Evolutionary conservation across 176 grass and related monocot species (phyloP), one percentile per base, ranked within the genome.

Genomic region (Triticum turgidum): DNA sequence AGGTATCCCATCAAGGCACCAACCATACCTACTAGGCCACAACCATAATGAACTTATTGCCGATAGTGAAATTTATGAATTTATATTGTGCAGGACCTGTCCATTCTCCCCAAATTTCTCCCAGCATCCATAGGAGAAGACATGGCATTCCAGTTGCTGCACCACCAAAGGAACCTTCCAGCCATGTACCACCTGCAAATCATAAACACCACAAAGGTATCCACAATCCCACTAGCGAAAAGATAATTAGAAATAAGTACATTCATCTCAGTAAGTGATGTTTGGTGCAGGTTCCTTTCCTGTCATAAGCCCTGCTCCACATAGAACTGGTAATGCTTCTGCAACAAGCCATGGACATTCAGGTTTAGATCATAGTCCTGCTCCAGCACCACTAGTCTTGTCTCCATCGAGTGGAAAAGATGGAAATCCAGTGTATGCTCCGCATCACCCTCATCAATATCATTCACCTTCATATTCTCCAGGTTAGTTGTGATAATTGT

Each of bases 281-380:
- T 83, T 91, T 87, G 25, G 39, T 81, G 27, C 90, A 94, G 94
- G 77, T 38, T 89, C 87, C 69, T 91, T 76, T 82, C 92, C 92
- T 82, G 77, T 82, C 29, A 86, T 86, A 91, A 94, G 85, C 86
- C 92, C 90, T 90, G 61, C 89, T 85, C 83, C 80, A 11, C 89
- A 85, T 86, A 83, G 86, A 86, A 76, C 71, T 68, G 67, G 87
- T 54, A 84, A 88, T 77, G 79, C 87, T 74, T 75, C 87, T 85
- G 66, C 77, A 84, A 77, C 80, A 83, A 34, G 70, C 30, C 89
- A 81, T 75, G 75, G 73, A 59, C 88, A 87, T 95, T 84, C 52
- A 75, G 81, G 76, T 78, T 86, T 86, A 54, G 79, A 81, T 86
- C 86, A 68, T 39, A 80, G 81, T 85, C 85, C 85, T 88, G 45